Evolutionary conservation across 2,329 filamentous ascomycete genomes (phyloP).

Genomic region (Calonectria pseudoturangicola): DNA sequence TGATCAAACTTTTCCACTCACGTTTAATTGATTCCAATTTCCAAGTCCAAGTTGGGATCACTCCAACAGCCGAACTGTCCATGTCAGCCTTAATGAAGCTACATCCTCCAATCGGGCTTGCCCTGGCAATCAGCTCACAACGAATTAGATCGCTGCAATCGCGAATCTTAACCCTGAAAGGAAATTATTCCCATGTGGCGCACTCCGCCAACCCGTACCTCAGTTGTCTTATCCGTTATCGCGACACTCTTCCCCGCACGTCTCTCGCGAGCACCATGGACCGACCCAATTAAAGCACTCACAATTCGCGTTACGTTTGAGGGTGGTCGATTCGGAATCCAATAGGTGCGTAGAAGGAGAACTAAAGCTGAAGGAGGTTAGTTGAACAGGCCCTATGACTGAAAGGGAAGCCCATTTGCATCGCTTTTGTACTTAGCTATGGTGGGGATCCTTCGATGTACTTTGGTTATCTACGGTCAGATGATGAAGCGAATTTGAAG

Average conservation of each 20-base stretch:
- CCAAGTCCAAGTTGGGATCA: neutral
- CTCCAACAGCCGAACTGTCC: neutral
- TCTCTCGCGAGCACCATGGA: neutral
- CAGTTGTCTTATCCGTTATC: slow-evolving; percentile 20
- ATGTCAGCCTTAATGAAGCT: neutral
- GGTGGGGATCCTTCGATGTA: neutral
- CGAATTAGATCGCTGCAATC: neutral
- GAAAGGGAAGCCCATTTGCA: neutral
- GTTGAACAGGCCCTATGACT: too few relatives aligned
- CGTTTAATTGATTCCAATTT: too few relatives aligned
- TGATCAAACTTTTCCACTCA: too few relatives aligned
- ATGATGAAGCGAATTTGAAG: neutral
- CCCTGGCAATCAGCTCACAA: neutral
- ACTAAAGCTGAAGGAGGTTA: neutral
- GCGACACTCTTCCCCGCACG: neutral
- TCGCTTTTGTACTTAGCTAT: slow-evolving; percentile 9
- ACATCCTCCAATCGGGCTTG: neutral
- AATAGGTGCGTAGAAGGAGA: neutral
- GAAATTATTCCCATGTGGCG: slow-evolving; percentile 35
- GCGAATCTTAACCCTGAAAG: slow-evolving; percentile 14
- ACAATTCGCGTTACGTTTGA: neutral
- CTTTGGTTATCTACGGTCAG: neutral
- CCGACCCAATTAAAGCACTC: neutral
- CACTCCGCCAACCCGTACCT: slow-evolving; percentile 8
- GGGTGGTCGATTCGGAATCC: neutral